Conservation (phyloP, 495 filamentous ascomycete species). For the Penicillium nucicola region DNA sequence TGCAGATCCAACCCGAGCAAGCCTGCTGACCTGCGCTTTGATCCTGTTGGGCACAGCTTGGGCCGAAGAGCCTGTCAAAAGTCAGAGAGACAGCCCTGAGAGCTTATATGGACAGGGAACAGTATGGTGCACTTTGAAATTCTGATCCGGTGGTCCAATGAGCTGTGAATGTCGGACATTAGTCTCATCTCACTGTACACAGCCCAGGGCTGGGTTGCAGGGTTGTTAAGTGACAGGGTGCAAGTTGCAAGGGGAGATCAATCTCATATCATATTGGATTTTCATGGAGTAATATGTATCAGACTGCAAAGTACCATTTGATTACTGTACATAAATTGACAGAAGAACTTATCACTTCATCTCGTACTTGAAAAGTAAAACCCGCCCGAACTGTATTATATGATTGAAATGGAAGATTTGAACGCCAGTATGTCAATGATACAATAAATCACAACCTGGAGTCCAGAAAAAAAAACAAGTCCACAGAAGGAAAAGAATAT, state of each 20-base stretch:
- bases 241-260: no score
- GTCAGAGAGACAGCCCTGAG: not conserved
- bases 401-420: slow-evolving; percentile 1
- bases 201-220: no score
- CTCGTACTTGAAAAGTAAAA: not conserved
- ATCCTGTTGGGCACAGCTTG: slow-evolving; percentile 16
- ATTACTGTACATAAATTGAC: not conserved
- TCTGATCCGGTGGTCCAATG: no score
- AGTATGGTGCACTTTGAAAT: not conserved
- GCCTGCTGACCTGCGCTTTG: slow-evolving; percentile 21
- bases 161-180: no score
- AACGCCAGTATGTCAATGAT: slow-evolving; percentile 19
- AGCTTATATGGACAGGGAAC: slow-evolving; percentile 5
- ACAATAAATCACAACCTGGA: slow-evolving; percentile 17
- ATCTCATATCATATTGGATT: no score
- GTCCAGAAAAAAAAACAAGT: not conserved
- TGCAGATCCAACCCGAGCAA: slow-evolving; percentile 16
- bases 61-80: slow-evolving; percentile 3
- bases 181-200: no score
- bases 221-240: no score
- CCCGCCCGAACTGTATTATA: slow-evolving; percentile 4
- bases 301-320: no score
- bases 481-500: not conserved
- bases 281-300: no score
- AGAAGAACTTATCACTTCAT: slow-evolving; percentile 5